Conservation (phyloP, 441 rosid genomes). For the Adansonia madagascariensis region DNA sequence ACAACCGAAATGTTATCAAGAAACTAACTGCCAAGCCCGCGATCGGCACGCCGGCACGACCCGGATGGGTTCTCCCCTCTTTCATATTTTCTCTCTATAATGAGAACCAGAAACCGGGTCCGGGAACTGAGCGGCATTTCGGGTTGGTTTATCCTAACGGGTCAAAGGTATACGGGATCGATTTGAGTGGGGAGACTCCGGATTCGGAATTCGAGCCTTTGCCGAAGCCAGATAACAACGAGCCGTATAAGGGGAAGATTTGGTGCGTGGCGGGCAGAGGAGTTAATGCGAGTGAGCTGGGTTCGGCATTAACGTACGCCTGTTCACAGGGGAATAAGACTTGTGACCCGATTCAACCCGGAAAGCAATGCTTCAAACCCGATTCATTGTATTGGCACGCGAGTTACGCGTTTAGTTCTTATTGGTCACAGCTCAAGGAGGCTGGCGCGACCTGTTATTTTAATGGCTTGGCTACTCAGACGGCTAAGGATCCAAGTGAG, state of each 20-base stretch:
- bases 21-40: constrained; percentile 60
- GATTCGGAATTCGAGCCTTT: constrained; percentile 45
- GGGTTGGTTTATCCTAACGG: constrained; percentile 85
- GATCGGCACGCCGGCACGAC: constrained; percentile 84
- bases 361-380: constrained; percentile 58
- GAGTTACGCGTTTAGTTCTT: constrained; percentile 82
- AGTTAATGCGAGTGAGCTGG: constrained; percentile 60
- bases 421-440: constrained; percentile 73
- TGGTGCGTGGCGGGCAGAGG: constrained; percentile 79
- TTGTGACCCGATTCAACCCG: constrained; percentile 70
- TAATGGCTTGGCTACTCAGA: constrained; percentile 69
- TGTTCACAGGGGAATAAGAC: constrained; percentile 92
- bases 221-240: constrained; percentile 74
- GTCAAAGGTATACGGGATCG: constrained; percentile 55
- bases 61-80: constrained; percentile 57
- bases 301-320: constrained; percentile 68
- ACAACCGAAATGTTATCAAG: constrained; percentile 69
- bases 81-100: constrained; percentile 77
- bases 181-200: constrained; percentile 62
- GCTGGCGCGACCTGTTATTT: constrained; percentile 73
- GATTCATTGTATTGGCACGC: constrained; percentile 62
- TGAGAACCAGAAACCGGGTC: constrained; percentile 88
- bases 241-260: constrained; percentile 69
- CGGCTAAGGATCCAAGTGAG: constrained; percentile 86
- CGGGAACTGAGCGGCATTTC: constrained; percentile 86